Base-by-base conservation (phyloP, 305 asterid genomes). In the Withania somnifera region DNA sequence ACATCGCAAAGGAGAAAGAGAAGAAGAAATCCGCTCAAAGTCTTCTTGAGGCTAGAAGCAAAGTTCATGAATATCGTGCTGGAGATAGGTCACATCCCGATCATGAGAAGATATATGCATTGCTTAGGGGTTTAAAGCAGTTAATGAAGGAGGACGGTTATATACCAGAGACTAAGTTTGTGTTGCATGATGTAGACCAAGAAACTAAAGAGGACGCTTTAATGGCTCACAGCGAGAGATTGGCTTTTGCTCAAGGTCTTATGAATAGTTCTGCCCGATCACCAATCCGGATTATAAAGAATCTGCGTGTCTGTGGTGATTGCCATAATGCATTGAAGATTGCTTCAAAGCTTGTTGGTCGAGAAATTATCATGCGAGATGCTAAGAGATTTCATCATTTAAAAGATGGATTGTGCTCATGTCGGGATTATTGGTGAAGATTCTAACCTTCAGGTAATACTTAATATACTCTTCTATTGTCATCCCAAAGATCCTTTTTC, bases 311-410 rank as follows among this genome's bases (percentile, higher is more conserved):
- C 79, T 91, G 97, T 71, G 90, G 90, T 17, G 98, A 95, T 87
- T 93, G 98, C 86, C 99, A 95, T 83, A 91, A 92, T 81, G 97
- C 95, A 3, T 86, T 91, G 81, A 94, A 95, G 90, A 85, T 95
- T 66, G 88, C 94, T 47, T 92, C 99, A 0, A 94, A 90, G 87
- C 87, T 95, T 53, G 97, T 92, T 82, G 99, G 99, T 50, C 86
- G 99, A 87, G 91, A 90, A 89, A 90, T 95, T 82, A 84, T 91
- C 68, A 90, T 91, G 64, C 87, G 98, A 34, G 97, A 94, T 88
- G 92, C 92, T 61, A 92, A 92, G 88, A 91, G 97, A 79, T 93
- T 92, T 86, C 98, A 93, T 80, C 98, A 93, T 89, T 93, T 95
- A 81, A 88, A 87, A 87, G 92, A 93, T 51, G 97, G 98, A 45